These are phyloP conservation scores for Exophiala dermatitidis DNA, from an alignment of 2,329 filamentous ascomycete species.

Conservation along the genomic window DNA sequence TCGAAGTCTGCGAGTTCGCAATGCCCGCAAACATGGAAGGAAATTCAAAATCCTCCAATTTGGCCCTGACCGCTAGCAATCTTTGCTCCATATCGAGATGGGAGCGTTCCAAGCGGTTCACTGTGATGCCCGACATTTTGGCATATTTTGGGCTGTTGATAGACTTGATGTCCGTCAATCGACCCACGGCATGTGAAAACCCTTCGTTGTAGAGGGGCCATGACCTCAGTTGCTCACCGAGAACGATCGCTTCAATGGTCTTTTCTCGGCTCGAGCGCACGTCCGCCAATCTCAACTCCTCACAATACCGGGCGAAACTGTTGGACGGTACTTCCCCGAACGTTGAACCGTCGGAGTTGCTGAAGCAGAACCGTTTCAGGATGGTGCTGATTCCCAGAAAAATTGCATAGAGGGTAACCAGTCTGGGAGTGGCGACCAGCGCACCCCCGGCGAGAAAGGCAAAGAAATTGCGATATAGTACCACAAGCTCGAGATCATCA, in stretches of 20 bases:
- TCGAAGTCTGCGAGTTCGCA: conserved; percentile 71
- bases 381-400: conserved; percentile 55
- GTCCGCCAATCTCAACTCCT: conserved; percentile 70
- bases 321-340: conserved; percentile 53
- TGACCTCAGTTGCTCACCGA: conserved; percentile 80
- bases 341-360: conserved; percentile 56
- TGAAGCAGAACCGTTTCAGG: conserved; percentile 52
- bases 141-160: conserved; percentile 62
- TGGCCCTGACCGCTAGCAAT: conserved; percentile 60
- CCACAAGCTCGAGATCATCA: conserved; percentile 50
- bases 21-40: conserved; percentile 82
- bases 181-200: conserved; percentile 84
- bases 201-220: conserved; percentile 80
- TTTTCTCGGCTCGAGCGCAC: conserved; percentile 76
- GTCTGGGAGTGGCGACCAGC: conserved; percentile 51
- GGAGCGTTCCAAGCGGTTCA: conserved; percentile 72
- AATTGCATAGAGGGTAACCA: conserved; percentile 51
- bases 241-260: conserved; percentile 79
- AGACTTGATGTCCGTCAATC: conserved; percentile 65
- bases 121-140: conserved; percentile 63
- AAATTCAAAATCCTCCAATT: conserved; percentile 84
- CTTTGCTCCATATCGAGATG: conserved; percentile 71
- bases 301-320: conserved; percentile 56
- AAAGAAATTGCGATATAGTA: conserved; percentile 57
- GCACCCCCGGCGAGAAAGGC: conserved; percentile 57